Conservation (phyloP, 2,329 filamentous ascomycete genomes). For the Botryosphaeria agaves region DNA sequence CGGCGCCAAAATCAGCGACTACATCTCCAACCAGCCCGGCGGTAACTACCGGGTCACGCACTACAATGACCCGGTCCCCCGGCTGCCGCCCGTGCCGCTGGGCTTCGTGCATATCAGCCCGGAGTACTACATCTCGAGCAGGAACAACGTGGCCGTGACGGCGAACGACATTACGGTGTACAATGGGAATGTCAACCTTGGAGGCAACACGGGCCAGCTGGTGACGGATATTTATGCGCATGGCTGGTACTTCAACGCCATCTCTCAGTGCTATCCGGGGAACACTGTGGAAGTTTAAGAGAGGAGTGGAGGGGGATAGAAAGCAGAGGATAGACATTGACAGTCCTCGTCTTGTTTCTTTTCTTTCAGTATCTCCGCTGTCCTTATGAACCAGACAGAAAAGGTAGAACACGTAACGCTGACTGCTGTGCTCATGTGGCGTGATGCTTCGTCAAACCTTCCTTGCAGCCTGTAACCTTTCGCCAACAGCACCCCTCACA, state of each 20-base stretch:
- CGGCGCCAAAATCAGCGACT: slow-evolving; percentile 35
- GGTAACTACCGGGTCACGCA: slow-evolving; percentile 50
- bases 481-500: neutral
- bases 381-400: too few relatives aligned
- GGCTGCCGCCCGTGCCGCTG: slow-evolving; percentile 42
- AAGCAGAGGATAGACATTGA: too few relatives aligned
- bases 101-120: slow-evolving; percentile 50
- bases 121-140: slow-evolving; percentile 36
- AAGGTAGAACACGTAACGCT: too few relatives aligned
- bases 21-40: slow-evolving; percentile 34
- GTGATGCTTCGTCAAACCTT: too few relatives aligned
- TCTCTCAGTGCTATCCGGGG: neutral
- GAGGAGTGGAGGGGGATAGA: too few relatives aligned
- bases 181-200: neutral
- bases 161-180: slow-evolving; percentile 1
- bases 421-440: too few relatives aligned
- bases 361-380: too few relatives aligned
- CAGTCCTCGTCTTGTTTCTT: too few relatives aligned
- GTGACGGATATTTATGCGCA: neutral
- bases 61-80: slow-evolving; percentile 47
- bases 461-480: too few relatives aligned
- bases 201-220: slow-evolving; percentile 1
- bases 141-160: slow-evolving; percentile 1
- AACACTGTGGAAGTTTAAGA: neutral
- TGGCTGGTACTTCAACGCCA: neutral